Base-by-base conservation (phyloP, 2,329 filamentous ascomycete species). In the Aspergillus melleus region DNA sequence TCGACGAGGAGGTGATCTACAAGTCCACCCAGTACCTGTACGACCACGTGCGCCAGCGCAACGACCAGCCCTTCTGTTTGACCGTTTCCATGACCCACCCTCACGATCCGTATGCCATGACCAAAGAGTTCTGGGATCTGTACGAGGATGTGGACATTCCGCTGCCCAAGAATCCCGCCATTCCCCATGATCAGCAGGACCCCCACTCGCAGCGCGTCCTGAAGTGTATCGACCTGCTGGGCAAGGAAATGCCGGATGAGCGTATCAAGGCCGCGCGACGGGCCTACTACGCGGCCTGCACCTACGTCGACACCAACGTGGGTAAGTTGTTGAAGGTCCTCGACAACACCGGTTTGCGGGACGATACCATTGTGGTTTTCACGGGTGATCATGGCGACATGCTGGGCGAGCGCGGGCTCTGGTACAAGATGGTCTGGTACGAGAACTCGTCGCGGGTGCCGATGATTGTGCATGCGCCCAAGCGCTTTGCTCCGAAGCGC, bases 371-470 rank as follows among this genome's bases (percentile, higher is more conserved):
- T 68, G 83, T 97, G 69, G 88, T 97, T 66, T 97, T 97, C 79
- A 93, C 90, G 60, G 92, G 93, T 49, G 93, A 97, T 74, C 93
- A 97, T 72, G 93, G 93, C 58, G 93, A 97, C 76, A 97, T 97
- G 93, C 85, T 97, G 8, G 93, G 93, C 60, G 93, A 97, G 81
- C 88, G 92, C 55, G 90, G 90, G 6, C 81, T 97, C 51, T 97
- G 93, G 93, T 86, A 96, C 82, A 97, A 97, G 84, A 97, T 97
- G 93, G 92, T 87, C 72, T 97, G 95, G 84, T 96, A 92, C 70
- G 93, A 97, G 83, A 89, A 89, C 46, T 96, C 92, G 12, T 91
- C 92, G 50, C 89, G 93, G 29, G 93, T 97, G 22, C 93, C 93
- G 1, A 88, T 97, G 73, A 82, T 97, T 65, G 84, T 96, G 73